These are phyloP conservation scores for Teratosphaeria nubilosa DNA, from an alignment of 2,329 filamentous ascomycete species.

Conservation along the genomic window DNA sequence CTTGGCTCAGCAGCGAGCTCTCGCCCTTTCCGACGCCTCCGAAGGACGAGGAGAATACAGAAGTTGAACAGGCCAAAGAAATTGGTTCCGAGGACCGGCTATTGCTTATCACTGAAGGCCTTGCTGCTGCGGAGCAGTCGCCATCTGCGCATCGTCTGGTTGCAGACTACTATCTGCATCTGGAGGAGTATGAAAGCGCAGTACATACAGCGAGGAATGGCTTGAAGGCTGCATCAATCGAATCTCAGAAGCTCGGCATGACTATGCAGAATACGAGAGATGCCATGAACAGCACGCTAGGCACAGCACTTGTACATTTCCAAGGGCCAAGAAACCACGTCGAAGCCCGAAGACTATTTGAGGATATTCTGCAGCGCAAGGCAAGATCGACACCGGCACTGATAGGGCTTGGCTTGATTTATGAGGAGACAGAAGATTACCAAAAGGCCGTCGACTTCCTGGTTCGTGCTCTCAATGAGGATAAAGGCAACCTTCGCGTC, in stretches of 20 bases:
- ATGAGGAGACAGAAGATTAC: conserved; percentile 88
- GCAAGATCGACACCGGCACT: conserved; percentile 68
- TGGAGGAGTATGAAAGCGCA: conserved; percentile 76
- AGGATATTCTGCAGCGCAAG: conserved; percentile 67
- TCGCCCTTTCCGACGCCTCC: conserved; percentile 72
- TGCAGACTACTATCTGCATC: conserved; percentile 68
- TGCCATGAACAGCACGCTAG: conserved; percentile 65
- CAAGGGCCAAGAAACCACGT: conserved; percentile 82
- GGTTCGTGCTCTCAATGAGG: conserved; percentile 61
- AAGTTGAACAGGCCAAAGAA: conserved; percentile 46
- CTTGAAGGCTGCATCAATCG: conserved; percentile 47
- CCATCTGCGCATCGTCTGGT: conserved; percentile 74
- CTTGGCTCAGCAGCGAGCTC: conserved; percentile 70
- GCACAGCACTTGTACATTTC: conserved; percentile 79
- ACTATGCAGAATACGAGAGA: conserved; percentile 60
- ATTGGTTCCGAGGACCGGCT: conserved; percentile 69
- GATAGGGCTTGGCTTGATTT: conserved; percentile 81
- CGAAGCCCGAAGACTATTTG: conserved; percentile 79
- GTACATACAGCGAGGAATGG: conserved; percentile 73
- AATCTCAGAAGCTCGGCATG: conserved; percentile 59
- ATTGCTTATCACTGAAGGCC: conserved; percentile 60
- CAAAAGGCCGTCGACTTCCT: conserved; percentile 72
- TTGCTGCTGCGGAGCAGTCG: conserved; percentile 48
- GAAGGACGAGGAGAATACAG: conserved; percentile 27
- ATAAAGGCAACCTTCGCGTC: conserved; percentile 65